These are phyloP conservation scores for Cytospora schulzeri DNA, from an alignment of 2,329 filamentous ascomycete species.

Conservation along the genomic window DNA sequence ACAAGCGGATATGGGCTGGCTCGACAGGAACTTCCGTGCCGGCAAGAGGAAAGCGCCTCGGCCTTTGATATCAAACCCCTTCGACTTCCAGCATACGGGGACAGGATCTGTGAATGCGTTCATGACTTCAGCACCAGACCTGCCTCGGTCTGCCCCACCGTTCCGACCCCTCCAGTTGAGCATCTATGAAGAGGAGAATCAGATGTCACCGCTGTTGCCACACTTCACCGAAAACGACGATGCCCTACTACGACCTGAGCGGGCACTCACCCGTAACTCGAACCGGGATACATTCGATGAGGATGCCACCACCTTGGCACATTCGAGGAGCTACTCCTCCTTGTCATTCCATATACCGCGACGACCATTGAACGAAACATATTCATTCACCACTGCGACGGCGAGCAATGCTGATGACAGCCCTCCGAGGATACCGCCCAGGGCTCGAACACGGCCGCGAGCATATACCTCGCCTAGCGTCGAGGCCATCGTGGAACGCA, in stretches of 20 bases:
- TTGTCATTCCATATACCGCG: slow-evolving; percentile 60
- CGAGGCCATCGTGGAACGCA: slow-evolving; percentile 55
- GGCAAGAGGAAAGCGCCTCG: slow-evolving; percentile 42
- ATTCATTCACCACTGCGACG: slow-evolving; percentile 31
- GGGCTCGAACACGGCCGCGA: slow-evolving; percentile 43
- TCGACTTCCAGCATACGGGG: slow-evolving; percentile 61
- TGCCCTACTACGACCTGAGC: slow-evolving; percentile 44
- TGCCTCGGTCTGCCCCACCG: slow-evolving; percentile 38
- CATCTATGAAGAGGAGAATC: slow-evolving; percentile 50
- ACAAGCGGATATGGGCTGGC: slow-evolving; percentile 23
- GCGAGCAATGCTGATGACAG: slow-evolving; percentile 37
- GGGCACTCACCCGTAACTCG: slow-evolving; percentile 36
- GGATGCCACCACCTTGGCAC: slow-evolving; percentile 39
- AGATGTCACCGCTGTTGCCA: slow-evolving; percentile 59
- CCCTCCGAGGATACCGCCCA: slow-evolving; percentile 47
- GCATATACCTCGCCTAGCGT: slow-evolving; percentile 50
- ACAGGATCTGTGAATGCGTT: slow-evolving; percentile 47
- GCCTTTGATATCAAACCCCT: slow-evolving; percentile 60
- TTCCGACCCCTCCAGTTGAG: slow-evolving; percentile 61
- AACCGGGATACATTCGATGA: slow-evolving; percentile 37
- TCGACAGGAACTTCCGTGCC: slow-evolving; percentile 25
- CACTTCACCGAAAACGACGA: slow-evolving; percentile 47
- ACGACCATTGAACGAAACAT: slow-evolving; percentile 42
- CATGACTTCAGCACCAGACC: slow-evolving; percentile 34
- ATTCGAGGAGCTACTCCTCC: slow-evolving; percentile 52